Conservation (phyloP, 2,329 filamentous ascomycete species). For the Rhytidhysteron rufulum region DNA sequence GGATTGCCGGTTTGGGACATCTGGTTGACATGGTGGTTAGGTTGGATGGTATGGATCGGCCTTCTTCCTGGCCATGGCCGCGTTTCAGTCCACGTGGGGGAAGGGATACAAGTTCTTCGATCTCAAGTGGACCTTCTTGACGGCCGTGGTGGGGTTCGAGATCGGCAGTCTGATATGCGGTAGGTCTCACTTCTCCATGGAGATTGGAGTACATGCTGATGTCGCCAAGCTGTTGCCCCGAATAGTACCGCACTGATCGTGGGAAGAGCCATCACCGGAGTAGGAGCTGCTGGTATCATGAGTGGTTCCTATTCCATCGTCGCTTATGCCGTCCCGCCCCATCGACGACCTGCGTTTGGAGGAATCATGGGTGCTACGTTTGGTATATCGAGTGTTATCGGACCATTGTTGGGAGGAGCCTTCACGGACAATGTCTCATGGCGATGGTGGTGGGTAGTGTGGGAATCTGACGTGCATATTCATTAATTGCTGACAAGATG, state of each 20-base stretch:
- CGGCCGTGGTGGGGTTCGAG: slow-evolving; percentile 45
- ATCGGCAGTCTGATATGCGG: slow-evolving; percentile 52
- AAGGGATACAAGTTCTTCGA: slow-evolving; percentile 40
- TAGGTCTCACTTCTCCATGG: too few relatives aligned
- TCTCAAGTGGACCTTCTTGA: slow-evolving; percentile 31
- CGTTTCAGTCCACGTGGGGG: slow-evolving; percentile 42
- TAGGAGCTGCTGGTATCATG: slow-evolving; percentile 25
- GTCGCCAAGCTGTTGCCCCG: slow-evolving; percentile 25
- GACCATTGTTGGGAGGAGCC: slow-evolving; percentile 38
- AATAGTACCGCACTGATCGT: slow-evolving; percentile 28
- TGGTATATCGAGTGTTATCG: slow-evolving; percentile 27
- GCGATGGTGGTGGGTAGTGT: too few relatives aligned
- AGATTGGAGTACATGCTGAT: slow-evolving; percentile 4
- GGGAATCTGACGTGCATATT: too few relatives aligned
- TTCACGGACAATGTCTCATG: slow-evolving; percentile 37
- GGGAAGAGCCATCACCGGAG: slow-evolving; percentile 28
- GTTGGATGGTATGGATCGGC: slow-evolving; percentile 23
- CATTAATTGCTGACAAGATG: slow-evolving; percentile 9
- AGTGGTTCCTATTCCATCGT: slow-evolving; percentile 31
- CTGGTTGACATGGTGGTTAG: slow-evolving; percentile 20
- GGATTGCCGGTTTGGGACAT: too few relatives aligned
- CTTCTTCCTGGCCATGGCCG: slow-evolving; percentile 40
- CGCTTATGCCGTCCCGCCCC: slow-evolving; percentile 27
- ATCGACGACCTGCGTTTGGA: slow-evolving; percentile 33
- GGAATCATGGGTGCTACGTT: slow-evolving; percentile 24